Evolutionary conservation across 2,329 filamentous ascomycete species (phyloP).

Genomic region (Penicillium sp.): DNA sequence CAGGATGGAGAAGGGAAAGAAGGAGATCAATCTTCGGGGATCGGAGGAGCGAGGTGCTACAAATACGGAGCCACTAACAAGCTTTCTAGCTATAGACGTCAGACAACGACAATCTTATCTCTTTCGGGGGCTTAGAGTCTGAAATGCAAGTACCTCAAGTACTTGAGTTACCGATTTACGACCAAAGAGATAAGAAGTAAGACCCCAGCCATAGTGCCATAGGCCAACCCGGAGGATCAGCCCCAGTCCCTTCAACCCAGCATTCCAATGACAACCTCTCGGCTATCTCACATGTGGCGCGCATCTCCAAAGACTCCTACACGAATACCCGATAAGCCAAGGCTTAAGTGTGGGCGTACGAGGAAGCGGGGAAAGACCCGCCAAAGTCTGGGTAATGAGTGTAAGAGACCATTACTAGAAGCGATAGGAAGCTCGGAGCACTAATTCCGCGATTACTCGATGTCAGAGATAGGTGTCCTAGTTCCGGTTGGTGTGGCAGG

Average conservation of each 20-base stretch:
- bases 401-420: not conserved
- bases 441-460: not conserved
- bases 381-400: not conserved
- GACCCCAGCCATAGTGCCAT: not conserved
- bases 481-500: slow-evolving; percentile 6
- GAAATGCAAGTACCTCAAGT: not conserved
- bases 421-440: not conserved
- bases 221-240: not conserved
- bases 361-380: not conserved
- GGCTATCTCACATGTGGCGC: not conserved
- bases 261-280: not conserved
- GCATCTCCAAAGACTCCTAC: not conserved
- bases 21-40: not conserved
- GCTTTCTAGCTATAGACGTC: not conserved
- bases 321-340: not conserved
- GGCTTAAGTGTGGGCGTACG: not conserved
- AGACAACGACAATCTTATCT: not conserved
- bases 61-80: not conserved
- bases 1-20: not conserved
- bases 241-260: not conserved
- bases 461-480: slow-evolving; percentile 2
- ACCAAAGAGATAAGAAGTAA: not conserved
- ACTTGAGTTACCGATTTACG: not conserved
- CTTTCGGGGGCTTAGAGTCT: not conserved
- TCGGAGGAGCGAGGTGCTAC: not conserved